Evolutionary conservation across 306 rosid genomes (phyloP), one percentile per base, ranked within the genome.

Genomic region (Argentina anserina): DNA sequence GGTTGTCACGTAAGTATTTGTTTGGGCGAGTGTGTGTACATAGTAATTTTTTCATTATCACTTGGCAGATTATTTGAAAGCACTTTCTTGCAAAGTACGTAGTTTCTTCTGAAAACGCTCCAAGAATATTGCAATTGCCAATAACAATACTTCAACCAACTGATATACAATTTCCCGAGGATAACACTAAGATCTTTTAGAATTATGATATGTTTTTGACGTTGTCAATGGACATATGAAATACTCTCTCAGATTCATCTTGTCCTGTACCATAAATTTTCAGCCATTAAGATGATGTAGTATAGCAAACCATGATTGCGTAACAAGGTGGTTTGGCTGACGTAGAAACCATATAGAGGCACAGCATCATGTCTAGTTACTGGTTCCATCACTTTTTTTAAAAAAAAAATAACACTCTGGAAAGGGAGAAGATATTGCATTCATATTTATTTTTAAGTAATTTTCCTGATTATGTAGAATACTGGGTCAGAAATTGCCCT

Each of bases 1-100:
- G 99, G 74, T 76, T 95, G 71, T 95, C 99, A 72, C 99, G 99
- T 95, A 81, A 88, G 97, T 86, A 78, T 78, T 81, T 67, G 52
- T 70, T 68, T 68, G 40, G 20, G 26, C 39, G 50, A 71, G 65
- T 26, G 6, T 56, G 31, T 11, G 56, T 28, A 18, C 40, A 34
- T 14, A 18, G 41, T 23, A 17, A 61, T 25, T 36, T 53, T 40
- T 53, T 17, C 34, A 67, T 25, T 70, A 15, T 26, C 37, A 34
- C 14, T 13, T 52, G 29, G 36, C 36, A 28, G 11, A 25, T 56
- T 17, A n/a, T 58, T 12, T 46, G 26, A 40, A 45, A 67, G 34
- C 59, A 52, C 59, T 52, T 52, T 20, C 34, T 26, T 7, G 34
- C n/a, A 58, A 29, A 26, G 64, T 61, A 33, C n/a, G 29, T 59